Percentiles rank a stretch among this genome's conserved stretches.
These are phyloP conservation scores for Eragrostis curvula DNA, from an alignment of 176 grass and related monocot genomes.

Conservation along the genomic window DNA sequence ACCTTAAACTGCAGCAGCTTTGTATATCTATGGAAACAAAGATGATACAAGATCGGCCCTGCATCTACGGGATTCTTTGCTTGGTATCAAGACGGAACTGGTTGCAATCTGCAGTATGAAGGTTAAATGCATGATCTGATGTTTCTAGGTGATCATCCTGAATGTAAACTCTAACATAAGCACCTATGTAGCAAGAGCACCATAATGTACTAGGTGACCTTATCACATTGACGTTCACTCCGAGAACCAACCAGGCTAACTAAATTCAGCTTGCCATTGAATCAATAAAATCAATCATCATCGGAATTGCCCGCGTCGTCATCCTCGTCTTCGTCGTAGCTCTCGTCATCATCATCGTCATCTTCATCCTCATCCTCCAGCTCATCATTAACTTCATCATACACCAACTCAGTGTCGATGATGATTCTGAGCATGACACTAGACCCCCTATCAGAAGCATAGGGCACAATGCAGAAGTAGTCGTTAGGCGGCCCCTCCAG, in stretches of 20 bases:
- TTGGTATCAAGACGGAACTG: background rate
- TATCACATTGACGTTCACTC: background rate
- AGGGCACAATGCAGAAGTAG: conserved; percentile 33
- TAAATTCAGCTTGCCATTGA: background rate
- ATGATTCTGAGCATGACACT: background rate
- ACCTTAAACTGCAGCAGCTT: too few relatives aligned
- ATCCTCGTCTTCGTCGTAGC: too few relatives aligned
- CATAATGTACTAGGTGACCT: background rate
- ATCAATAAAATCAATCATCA: background rate
- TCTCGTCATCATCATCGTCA: background rate
- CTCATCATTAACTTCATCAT: background rate
- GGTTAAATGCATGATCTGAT: background rate
- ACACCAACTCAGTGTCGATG: background rate
- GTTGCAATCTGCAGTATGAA: background rate
- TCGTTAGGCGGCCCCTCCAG: conserved; percentile 18
- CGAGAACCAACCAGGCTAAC: background rate
- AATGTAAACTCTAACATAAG: background rate
- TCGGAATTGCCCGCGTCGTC: background rate
- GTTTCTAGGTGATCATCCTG: background rate
- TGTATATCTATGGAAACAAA: background rate
- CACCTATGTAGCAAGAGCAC: background rate
- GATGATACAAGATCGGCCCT: background rate
- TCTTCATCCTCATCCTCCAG: background rate
- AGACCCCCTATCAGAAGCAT: background rate
- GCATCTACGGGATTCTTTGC: too few relatives aligned